phyloP scores from a whole-genome alignment of 2,329 filamentous ascomycete genomes.

The Paraconiothyrium brasiliense region DNA sequence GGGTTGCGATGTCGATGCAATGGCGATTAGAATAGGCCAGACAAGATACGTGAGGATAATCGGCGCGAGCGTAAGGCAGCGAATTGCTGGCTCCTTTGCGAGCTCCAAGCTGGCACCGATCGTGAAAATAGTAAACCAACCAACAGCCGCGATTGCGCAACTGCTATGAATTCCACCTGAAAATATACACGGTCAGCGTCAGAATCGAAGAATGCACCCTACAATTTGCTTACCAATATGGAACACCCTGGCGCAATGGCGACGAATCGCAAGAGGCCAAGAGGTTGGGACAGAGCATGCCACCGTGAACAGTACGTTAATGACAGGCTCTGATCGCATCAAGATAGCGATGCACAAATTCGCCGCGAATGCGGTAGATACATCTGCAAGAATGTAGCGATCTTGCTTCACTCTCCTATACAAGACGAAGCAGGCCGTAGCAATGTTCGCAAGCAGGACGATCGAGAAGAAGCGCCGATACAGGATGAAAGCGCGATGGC shows the following conservation, averaged over 20 bases:
- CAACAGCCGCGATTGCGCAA: slow-evolving; percentile 44
- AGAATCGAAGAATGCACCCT: not conserved
- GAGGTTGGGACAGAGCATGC: slow-evolving; percentile 47
- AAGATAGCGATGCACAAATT: slow-evolving; percentile 48
- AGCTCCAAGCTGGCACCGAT: slow-evolving; percentile 48
- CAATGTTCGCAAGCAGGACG: slow-evolving; percentile 39
- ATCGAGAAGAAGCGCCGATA: slow-evolving; percentile 45
- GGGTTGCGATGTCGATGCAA: slow-evolving; percentile 44
- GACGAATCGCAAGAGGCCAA: slow-evolving; percentile 43
- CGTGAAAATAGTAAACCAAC: slow-evolving; percentile 58
- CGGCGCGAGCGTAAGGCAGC: slow-evolving; percentile 31
- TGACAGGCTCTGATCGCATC: slow-evolving; percentile 49
- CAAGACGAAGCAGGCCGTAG: slow-evolving; percentile 38
- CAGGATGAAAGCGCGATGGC: slow-evolving; percentile 42
- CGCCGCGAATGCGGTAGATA: slow-evolving; percentile 50
- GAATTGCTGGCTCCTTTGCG: slow-evolving; percentile 28
- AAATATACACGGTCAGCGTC: not conserved
- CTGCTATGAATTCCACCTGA: slow-evolving; percentile 46
- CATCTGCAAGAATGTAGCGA: slow-evolving; percentile 34
- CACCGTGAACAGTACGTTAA: slow-evolving; percentile 47
- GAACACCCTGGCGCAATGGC: slow-evolving; percentile 46
- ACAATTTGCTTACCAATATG: slow-evolving; percentile 39
- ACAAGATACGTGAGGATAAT: slow-evolving; percentile 44
- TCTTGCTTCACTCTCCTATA: slow-evolving; percentile 30
- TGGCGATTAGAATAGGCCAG: slow-evolving; percentile 39